Conservation (phyloP, 345 rosid genomes). For the Pelargonium nanum region DNA sequence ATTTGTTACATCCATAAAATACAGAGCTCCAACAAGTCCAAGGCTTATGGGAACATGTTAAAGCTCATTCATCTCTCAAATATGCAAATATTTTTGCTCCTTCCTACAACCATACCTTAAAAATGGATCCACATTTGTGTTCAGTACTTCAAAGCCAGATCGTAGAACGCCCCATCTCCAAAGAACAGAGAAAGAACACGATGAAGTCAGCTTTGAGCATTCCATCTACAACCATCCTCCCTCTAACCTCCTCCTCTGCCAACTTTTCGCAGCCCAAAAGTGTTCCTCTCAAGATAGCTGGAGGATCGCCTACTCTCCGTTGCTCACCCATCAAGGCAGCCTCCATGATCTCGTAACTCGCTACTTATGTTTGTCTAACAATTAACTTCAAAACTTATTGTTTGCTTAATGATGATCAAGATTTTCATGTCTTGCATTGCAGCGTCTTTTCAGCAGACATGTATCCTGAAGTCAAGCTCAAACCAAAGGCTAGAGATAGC, state of each 20-base stretch:
- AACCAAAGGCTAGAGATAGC: slow-evolving; percentile 19
- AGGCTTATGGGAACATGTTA: slow-evolving; percentile 13
- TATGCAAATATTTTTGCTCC: too few relatives aligned
- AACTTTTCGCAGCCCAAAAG: too few relatives aligned
- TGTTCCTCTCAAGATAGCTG: too few relatives aligned
- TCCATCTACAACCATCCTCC: slow-evolving; percentile 16
- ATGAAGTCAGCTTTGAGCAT: slow-evolving; percentile 34
- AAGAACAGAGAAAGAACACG: slow-evolving; percentile 1
- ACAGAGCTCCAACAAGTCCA: slow-evolving; percentile 19
- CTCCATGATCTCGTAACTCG: slow-evolving; percentile 40
- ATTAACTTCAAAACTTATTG: too few relatives aligned
- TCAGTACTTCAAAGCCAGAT: too few relatives aligned
- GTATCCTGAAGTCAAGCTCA: slow-evolving; percentile 46
- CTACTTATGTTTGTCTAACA: not conserved
- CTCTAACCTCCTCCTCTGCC: slow-evolving; percentile 13
- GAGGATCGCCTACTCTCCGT: slow-evolving; percentile 5
- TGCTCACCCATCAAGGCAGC: slow-evolving; percentile 21
- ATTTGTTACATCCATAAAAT: slow-evolving; percentile 6
- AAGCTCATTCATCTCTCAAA: slow-evolving; percentile 7
- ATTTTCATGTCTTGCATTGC: too few relatives aligned
- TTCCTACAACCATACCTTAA: slow-evolving; percentile 9
- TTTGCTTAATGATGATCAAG: too few relatives aligned
- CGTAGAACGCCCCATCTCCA: too few relatives aligned
- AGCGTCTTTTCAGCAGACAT: slow-evolving; percentile 70
- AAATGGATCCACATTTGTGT: too few relatives aligned